A percentile compares a stretch with the other conserved stretches of the same genome.
Evolutionary conservation across 495 filamentous ascomycete species (phyloP).

Genomic region (Aspergillus asperescens): DNA sequence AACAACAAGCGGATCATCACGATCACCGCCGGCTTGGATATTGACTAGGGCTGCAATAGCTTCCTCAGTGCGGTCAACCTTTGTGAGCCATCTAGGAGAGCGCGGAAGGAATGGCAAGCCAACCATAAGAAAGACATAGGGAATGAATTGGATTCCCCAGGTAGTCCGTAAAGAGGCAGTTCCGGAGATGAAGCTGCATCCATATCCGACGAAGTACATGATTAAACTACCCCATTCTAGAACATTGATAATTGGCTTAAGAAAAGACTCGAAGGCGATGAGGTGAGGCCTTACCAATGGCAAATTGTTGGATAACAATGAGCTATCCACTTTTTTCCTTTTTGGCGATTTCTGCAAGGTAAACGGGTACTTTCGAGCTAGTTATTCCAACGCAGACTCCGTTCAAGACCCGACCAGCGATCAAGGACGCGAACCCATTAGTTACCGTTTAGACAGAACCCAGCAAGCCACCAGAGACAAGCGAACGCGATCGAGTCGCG

Average conservation of each 20-base stretch:
- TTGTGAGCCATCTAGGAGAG: constrained; percentile 62
- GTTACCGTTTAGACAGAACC: constrained; percentile 51
- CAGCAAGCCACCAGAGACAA: constrained; percentile 59
- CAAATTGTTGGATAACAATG: constrained; percentile 61
- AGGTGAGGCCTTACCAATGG: constrained; percentile 34
- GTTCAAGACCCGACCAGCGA: constrained; percentile 59
- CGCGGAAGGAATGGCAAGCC: constrained; percentile 58
- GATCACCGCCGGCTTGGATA: constrained; percentile 55
- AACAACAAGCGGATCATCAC: constrained; percentile 55
- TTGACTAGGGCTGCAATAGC: constrained; percentile 55
- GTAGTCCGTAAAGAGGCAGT: constrained; percentile 57
- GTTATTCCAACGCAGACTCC: constrained; percentile 63
- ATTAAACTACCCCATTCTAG: constrained; percentile 51
- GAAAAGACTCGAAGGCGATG: not conserved
- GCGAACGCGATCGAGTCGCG: constrained; percentile 55
- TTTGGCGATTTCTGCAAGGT: constrained; percentile 60
- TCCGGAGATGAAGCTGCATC: constrained; percentile 54
- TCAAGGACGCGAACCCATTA: constrained; percentile 48
- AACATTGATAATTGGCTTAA: not conserved
- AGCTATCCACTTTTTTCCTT: constrained; percentile 56
- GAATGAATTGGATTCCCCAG: constrained; percentile 61
- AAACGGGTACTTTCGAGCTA: constrained; percentile 63
- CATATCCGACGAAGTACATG: constrained; percentile 49
- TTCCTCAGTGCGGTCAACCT: constrained; percentile 55
- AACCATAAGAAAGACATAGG: constrained; percentile 50